Base-by-base conservation (phyloP, 2,329 filamentous ascomycete species). In the Colletotrichum acutatum region DNA sequence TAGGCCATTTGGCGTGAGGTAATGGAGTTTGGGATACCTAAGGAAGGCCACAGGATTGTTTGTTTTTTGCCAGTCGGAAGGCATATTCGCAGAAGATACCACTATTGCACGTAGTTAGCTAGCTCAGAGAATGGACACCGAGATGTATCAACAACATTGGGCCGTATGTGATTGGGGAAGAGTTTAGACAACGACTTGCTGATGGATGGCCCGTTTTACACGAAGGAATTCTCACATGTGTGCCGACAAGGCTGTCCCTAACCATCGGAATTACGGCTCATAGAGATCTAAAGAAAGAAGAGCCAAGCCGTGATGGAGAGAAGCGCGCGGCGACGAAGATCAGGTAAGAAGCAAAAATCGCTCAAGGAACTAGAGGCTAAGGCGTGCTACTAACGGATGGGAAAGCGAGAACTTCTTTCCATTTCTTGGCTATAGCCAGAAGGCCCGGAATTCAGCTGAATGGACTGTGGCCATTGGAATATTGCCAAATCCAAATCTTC, bases 71-170 rank as follows among this genome's bases (percentile, higher is more conserved):
- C 28, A 37, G 42, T 22, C 42, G 63, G n/a, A 34, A 61, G 28
- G 16, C 34, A 49, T 19, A 26, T 42, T 71, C 26, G 26, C 24
- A 32, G n/a, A 22, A 68, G 58, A 69, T 72, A 72, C 65, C 58
- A 72, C 42, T 19, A 42, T 28, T 63, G 65, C 30, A 37, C 14
- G 30, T 72, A 72, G 58, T 26, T 58, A 49, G 42, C 42, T 64
- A 49, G 58, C 53, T 63, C 7, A 63, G 58, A 60, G 7, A 68
- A 71, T 57, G 4, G 63, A 52, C 34, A 19, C 32, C 19, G 24
- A 60, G 9, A 24, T 49, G 46, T 60, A 16, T 67, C n/a, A 61
- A 52, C 32, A 11, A 16, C 37, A 22, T 14, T 24, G n/a, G 42
- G 19, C 42, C 19, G 5, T 3, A n/a, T 1, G 22, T 1, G 11